Evolutionary conservation across 2,329 filamentous ascomycete genomes (phyloP), one percentile per base, ranked within the genome.

Genomic region (Parafenestella ontariensis): DNA sequence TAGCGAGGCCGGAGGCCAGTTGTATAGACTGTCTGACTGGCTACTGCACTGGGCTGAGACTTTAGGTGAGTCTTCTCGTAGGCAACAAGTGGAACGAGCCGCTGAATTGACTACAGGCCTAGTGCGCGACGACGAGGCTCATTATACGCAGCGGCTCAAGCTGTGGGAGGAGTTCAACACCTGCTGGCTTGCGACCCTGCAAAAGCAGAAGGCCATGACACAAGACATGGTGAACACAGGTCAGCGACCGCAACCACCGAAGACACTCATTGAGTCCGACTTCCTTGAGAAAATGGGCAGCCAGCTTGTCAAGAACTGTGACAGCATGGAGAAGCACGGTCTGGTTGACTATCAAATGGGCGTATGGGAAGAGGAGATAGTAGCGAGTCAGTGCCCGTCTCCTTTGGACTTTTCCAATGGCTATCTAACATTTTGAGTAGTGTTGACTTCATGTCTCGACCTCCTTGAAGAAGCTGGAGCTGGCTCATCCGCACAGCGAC

Each of bases 291-390:
- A 87, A 63, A 88, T 98, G 85, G 92, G 91, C 11, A 88, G 89
- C 49, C 89, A 96, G 67, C 77, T 99, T 26, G 84, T 96, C 51
- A 85, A 87, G 46, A 81, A 96, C 46, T 96, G 93, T 72, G 92
- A 98, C 72, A 85, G 85, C 46, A 85, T 98, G 58, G 94, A 98
- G 76, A 88, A 89, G 63, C 89, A 96, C 71, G 95, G 95, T n/a
- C 80, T 99, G 43, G 92, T 99, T 10, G 95, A 99, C 78, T 99
- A 98, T 74, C 90, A 98, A 70, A 96, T 96, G 79, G 95, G 95
- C 8, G 91, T 98, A 23, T 96, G 92, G 86, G 95, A 98, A 77
- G 93, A 98, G 72, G 87, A 91, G 70, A 97, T 98, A 65, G 85
- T 95, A 65, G 85, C 85, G 54, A 84, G 93, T 96, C 81, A 77